These are phyloP conservation scores for Gossypium stocksii DNA, from an alignment of 345 rosid species.

Conservation along the genomic window DNA sequence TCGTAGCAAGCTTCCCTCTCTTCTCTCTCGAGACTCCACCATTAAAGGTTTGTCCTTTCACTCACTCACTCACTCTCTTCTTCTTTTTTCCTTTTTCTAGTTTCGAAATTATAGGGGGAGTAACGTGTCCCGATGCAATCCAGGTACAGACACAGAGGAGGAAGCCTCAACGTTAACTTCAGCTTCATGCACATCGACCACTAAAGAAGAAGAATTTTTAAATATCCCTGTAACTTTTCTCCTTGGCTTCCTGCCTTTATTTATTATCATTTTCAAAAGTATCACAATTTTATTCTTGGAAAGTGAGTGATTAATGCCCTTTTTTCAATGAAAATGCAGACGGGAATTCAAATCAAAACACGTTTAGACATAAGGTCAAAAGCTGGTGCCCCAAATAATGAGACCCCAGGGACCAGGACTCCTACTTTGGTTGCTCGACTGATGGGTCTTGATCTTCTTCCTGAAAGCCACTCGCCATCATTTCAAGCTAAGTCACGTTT, in stretches of 20 bases:
- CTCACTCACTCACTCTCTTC: not conserved
- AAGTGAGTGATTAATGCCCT: constrained; percentile 11
- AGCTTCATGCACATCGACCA: constrained; percentile 27
- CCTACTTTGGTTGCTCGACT: constrained; percentile 86
- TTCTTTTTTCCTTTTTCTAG: not conserved
- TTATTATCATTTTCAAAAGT: constrained; percentile 5
- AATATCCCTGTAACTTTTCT: constrained; percentile 49
- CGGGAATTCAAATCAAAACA: constrained; percentile 73
- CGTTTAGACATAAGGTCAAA: constrained; percentile 28
- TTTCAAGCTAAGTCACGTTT: constrained; percentile 6
- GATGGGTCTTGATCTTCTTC: constrained; percentile 96
- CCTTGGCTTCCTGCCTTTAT: constrained; percentile 23
- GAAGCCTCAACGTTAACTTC: constrained; percentile 18
- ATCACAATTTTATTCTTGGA: constrained; percentile 11
- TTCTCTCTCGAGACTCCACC: constrained; percentile 17
- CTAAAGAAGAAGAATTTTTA: constrained; percentile 39
- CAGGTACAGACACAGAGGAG: constrained; percentile 28
- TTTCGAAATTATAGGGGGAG: not conserved
- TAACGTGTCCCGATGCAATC: constrained; percentile 11
- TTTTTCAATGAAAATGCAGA: constrained; percentile 33
- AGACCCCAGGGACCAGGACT: constrained; percentile 60
- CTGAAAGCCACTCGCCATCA: constrained; percentile 51
- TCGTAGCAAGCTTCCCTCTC: constrained; percentile 25
- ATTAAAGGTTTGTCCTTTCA: constrained; percentile 39
- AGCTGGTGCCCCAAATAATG: constrained; percentile 20